Evolutionary conservation across 768 basidiomycete genomes (phyloP), one percentile per base, ranked within the genome.

Genomic region (Tylopilus vinaceipallidus): DNA sequence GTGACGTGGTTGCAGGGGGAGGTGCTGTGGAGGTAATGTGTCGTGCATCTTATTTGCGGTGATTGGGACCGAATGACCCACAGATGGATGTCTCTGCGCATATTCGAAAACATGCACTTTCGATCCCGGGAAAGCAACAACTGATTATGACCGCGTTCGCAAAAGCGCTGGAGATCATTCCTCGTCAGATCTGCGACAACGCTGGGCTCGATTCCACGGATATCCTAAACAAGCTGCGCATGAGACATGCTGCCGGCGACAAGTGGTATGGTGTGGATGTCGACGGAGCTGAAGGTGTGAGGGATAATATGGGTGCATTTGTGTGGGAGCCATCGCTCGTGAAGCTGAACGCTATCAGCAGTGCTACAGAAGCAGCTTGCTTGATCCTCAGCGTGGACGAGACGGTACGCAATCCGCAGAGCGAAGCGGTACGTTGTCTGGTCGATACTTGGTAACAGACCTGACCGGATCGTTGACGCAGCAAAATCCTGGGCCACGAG

Each of bases 281-380:
- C 23, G 95, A 98, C 47, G 88, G 88, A 12, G 71, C 77, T 4
- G 86, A 90, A 24, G 91, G 93, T 17, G 90, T 98, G 23, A 84
- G 91, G 47, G 84, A 99, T 71, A 99, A 98, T 71, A 86, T 98
- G 86, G 91, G 92, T 45, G 88, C 91, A 38, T 99, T 98, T 63
- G 95, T 99, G 8, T 98, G 97, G 95, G 97, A 98, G 66, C 95
- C 97, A 14, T 88, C 88, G 55, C 75, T 98, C 51, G 91, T 98
- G 62, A 99, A 98, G 74, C 72, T 84, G 39, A 99, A 99, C 63
- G 97, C 97, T 20, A 85, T 99, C 62, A 87, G 84, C 68, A 95
- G 95, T 63, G 97, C 97, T 6, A 79, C 91, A 10, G 97, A 99
- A 71, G 97, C 97, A 10, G 95, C 97, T 11, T 98, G 91, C 70